These are phyloP conservation scores for Obelidium mucronatum DNA, from an alignment of 192 early-diverging fungal species.

Conservation along the genomic window DNA sequence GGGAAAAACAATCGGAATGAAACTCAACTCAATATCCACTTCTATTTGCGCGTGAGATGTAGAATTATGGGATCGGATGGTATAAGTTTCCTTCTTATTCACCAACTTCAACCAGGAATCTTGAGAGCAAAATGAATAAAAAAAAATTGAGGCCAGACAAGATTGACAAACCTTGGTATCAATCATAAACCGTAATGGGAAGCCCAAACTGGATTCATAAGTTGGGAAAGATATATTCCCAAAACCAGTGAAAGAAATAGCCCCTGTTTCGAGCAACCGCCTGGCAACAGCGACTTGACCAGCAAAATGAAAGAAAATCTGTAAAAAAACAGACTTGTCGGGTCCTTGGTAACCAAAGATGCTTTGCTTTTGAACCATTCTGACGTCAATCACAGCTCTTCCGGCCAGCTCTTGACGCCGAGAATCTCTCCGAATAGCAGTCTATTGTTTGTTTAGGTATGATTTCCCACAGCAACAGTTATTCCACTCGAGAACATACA, in stretches of 20 bases:
- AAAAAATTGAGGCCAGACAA: neutral
- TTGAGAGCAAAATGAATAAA: conserved; percentile 65
- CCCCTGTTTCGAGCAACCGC: conserved; percentile 54
- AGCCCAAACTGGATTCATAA: conserved; percentile 92
- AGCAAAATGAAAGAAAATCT: conserved; percentile 58
- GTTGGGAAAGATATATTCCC: conserved; percentile 58
- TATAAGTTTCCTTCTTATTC: conserved; percentile 80
- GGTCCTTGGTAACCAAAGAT: conserved; percentile 91
- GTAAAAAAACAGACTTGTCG: conserved; percentile 79
- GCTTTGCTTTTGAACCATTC: conserved; percentile 78
- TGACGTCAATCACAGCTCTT: conserved; percentile 61
- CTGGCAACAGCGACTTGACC: conserved; percentile 39
- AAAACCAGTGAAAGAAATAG: conserved; percentile 64
- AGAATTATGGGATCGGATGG: conserved; percentile 43
- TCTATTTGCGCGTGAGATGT: conserved; percentile 81
- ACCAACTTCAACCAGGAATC: conserved; percentile 94
- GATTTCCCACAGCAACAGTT: neutral
- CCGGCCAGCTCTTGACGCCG: conserved; percentile 25
- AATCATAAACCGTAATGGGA: conserved; percentile 94
- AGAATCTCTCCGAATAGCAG: conserved; percentile 24
- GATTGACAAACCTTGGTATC: conserved; percentile 68
- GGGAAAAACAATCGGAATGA: conserved; percentile 30
- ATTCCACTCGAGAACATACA: conserved; percentile 48
- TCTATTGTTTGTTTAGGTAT: neutral
- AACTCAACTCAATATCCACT: conserved; percentile 70